Evolutionary conservation across 805 yeast genomes (phyloP), one percentile per base, ranked within the genome.

Genomic region (Ogataea zsoltii): DNA sequence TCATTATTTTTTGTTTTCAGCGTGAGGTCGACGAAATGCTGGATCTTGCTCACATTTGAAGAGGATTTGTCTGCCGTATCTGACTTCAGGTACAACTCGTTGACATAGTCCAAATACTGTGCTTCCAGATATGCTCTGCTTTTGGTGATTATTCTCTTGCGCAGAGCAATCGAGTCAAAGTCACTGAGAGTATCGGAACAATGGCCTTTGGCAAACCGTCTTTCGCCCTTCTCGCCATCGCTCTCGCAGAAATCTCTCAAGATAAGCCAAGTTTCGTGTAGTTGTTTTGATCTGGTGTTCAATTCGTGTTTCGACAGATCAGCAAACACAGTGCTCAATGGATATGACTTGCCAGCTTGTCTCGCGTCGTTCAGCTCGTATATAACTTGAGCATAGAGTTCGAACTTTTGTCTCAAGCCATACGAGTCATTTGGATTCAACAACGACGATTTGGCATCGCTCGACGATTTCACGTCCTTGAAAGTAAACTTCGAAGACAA

Each of bases 41-140:
- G 76, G 26, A 91, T 78, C 58, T 87, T 91, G 62, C 82, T 84
- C 35, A 82, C 70, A 51, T 82, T 82, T 1, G 88, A 44, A 1
- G 45, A 80, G 17, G 79, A 7, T 35, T 70, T 49, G 46, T 66
- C 45, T 58, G 50, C 38, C 9, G 42, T 47, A 26, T 55, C 41
- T 39, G 72, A 51, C 57, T 77, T 75, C 50, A 74, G 61, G 66
- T 81, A 81, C 52, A 87, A 67, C 36, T 76, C 79, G 56, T 87
- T 88, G 50, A 90, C 79, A 62, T 83, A 81, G 35, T 79, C 83
- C 57, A 79, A 77, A 66, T 90, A 92, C 65, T 92, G 97, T 9
- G 65, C 62, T 61, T 94, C 95, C 50, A 92, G 71, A 56, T 77
- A 83, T 11, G 63, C 54, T 55, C 77, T 79, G 13, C 94, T 76